Percentiles rank a stretch among this genome's conserved stretches.
phyloP scores from a whole-genome alignment of 192 early-diverging fungal species.

The Podila epigama region DNA sequence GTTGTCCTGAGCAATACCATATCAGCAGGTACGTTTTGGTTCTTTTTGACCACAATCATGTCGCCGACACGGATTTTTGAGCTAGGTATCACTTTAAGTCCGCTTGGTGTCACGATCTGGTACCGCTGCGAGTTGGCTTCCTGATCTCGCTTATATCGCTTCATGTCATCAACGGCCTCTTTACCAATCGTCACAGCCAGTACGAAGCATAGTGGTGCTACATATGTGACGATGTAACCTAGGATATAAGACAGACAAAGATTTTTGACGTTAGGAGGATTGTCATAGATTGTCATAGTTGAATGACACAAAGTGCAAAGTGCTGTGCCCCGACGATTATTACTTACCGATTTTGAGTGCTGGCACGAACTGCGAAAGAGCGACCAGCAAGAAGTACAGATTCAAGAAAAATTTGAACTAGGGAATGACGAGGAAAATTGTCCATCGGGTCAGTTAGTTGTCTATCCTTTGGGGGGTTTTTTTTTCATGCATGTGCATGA shows the following conservation, averaged over 20 bases:
- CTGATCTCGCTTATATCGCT: constrained; percentile 78
- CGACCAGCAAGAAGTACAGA: constrained; percentile 92
- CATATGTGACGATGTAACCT: constrained; percentile 90
- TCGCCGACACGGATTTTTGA: constrained; percentile 92
- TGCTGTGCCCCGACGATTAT: background rate
- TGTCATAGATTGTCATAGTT: background rate
- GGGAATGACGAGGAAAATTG: background rate
- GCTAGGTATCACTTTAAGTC: constrained; percentile 68
- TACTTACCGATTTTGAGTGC: constrained; percentile 78
- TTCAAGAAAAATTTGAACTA: constrained; percentile 98
- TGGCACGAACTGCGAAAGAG: constrained; percentile 91
- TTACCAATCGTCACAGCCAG: constrained; percentile 90
- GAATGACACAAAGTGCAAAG: background rate
- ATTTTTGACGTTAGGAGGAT: background rate
- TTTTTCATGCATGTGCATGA: too few relatives aligned
- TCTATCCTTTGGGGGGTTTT: too few relatives aligned
- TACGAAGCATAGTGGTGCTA: constrained; percentile 94
- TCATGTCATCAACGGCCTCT: constrained; percentile 91
- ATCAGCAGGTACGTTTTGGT: constrained; percentile 92
- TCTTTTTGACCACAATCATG: constrained; percentile 81
- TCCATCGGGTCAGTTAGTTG: too few relatives aligned
- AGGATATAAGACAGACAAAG: constrained; percentile 12
- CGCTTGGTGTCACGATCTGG: constrained; percentile 60
- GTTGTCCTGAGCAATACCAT: constrained; percentile 86
- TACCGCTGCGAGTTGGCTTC: constrained; percentile 93